These are phyloP conservation scores for Wallacemonas sp. DNA, from an alignment of 208 protist species.

Conservation along the genomic window DNA sequence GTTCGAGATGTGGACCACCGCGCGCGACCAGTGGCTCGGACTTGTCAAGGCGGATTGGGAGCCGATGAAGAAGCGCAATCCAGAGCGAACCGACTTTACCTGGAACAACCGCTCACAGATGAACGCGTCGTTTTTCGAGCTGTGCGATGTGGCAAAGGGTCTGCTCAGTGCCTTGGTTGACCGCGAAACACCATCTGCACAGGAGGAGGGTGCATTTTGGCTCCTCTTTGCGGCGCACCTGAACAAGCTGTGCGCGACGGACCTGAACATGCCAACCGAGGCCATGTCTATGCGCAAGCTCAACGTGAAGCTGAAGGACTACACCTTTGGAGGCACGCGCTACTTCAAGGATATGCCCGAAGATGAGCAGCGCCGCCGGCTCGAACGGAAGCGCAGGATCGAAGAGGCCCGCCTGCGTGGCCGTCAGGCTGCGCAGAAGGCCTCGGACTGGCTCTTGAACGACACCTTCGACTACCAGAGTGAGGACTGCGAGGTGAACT, in stretches of 20 bases:
- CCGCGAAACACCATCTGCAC: slow-evolving; percentile 43
- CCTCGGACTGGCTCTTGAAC: slow-evolving; percentile 65
- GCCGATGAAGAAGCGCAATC: slow-evolving; percentile 31
- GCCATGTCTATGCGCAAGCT: slow-evolving; percentile 84
- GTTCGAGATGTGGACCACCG: slow-evolving; percentile 61
- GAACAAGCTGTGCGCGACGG: slow-evolving; percentile 35
- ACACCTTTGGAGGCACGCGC: slow-evolving; percentile 87
- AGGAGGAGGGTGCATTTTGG: slow-evolving; percentile 79
- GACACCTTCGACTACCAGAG: slow-evolving; percentile 91
- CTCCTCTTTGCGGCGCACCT: slow-evolving; percentile 70
- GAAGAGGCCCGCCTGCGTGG: slow-evolving; percentile 63
- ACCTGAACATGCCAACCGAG: slow-evolving; percentile 63
- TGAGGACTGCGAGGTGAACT: slow-evolving; percentile 75
- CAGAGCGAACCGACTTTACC: slow-evolving; percentile 56
- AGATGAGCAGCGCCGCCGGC: slow-evolving; percentile 64
- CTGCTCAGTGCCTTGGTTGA: slow-evolving; percentile 66
- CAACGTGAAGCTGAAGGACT: slow-evolving; percentile 93
- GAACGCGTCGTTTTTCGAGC: slow-evolving; percentile 86
- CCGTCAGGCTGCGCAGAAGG: neutral
- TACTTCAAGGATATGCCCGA: slow-evolving; percentile 90
- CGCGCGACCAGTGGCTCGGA: slow-evolving; percentile 56
- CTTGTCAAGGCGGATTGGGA: slow-evolving; percentile 68
- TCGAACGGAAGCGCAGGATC: slow-evolving; percentile 52
- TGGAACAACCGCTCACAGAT: slow-evolving; percentile 88
- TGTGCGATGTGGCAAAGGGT: slow-evolving; percentile 86